A percentile compares a stretch with the other conserved stretches of the same genome.
Conservation (phyloP, 2,329 filamentous ascomycete genomes). For the Aspergillus novofumigatus region DNA sequence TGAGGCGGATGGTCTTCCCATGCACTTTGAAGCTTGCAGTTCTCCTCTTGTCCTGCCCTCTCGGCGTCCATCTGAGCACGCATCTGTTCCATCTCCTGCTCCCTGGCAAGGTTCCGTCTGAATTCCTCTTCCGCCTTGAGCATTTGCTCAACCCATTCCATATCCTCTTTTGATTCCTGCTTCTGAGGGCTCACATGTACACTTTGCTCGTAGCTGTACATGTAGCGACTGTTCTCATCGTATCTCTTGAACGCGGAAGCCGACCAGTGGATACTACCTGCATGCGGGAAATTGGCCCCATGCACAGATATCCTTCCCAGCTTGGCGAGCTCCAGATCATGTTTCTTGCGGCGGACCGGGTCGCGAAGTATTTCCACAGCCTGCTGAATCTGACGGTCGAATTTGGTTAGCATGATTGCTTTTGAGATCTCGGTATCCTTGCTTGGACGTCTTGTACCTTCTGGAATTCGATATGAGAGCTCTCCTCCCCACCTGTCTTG, state of each 20-base stretch:
- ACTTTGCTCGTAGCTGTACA: conserved; percentile 27
- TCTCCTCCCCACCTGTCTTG: conserved; percentile 20
- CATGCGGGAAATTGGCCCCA: not conserved
- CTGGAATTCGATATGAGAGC: conserved; percentile 16
- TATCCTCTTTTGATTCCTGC: conserved; percentile 18
- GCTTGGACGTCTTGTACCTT: conserved; percentile 13
- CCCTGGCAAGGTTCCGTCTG: conserved; percentile 3
- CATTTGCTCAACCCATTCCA: conserved; percentile 9
- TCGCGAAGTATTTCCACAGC: conserved; percentile 34
- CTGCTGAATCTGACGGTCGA: conserved; percentile 24
- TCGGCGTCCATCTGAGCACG: not conserved
- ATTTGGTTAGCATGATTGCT: not conserved
- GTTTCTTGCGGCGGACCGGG: conserved; percentile 15
- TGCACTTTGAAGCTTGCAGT: not conserved
- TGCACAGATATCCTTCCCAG: not conserved
- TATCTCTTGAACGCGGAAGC: not conserved
- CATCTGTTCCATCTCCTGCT: conserved; percentile 3
- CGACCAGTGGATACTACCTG: not conserved
- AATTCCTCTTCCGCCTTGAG: conserved; percentile 6
- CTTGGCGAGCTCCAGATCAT: conserved; percentile 17
- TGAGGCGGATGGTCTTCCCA: not conserved
- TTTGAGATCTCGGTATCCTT: not conserved
- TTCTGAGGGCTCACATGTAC: conserved; percentile 28
- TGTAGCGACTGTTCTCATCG: conserved; percentile 17
- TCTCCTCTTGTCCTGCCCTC: conserved; percentile 6